A percentile compares a stretch with the other conserved stretches of the same genome.
These are phyloP conservation scores for Elsinoe fawcettii DNA, from an alignment of 2,329 filamentous ascomycete species.

Conservation along the genomic window DNA sequence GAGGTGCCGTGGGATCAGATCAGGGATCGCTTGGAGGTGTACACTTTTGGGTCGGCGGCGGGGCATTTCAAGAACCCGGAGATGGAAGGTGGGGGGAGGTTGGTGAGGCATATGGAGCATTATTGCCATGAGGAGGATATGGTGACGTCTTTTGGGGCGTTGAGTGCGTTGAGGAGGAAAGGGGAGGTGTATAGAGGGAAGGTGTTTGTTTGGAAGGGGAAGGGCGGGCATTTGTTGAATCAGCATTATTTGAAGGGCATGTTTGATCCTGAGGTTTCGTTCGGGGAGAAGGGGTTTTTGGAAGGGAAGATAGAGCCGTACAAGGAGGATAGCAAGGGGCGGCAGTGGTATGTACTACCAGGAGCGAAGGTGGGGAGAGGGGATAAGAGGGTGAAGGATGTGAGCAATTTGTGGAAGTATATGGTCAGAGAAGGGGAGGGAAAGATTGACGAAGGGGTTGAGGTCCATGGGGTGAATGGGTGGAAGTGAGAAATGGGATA, in stretches of 20 bases:
- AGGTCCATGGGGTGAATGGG: background rate
- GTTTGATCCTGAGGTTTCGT: slow-evolving; percentile 35
- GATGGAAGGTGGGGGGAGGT: slow-evolving; percentile 22
- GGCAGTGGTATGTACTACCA: background rate
- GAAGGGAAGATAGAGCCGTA: slow-evolving; percentile 8
- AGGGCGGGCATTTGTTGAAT: slow-evolving; percentile 35
- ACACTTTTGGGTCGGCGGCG: slow-evolving; percentile 69
- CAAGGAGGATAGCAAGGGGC: background rate
- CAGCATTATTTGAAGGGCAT: slow-evolving; percentile 56
- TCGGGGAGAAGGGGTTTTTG: slow-evolving; percentile 3
- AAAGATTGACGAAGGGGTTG: background rate
- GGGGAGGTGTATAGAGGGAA: slow-evolving; percentile 43
- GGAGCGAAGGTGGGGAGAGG: background rate
- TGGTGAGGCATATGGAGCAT: slow-evolving; percentile 68
- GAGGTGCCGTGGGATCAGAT: slow-evolving; percentile 61
- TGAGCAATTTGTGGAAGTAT: slow-evolving; percentile 14
- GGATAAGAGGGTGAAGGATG: slow-evolving; percentile 1
- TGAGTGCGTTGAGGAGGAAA: slow-evolving; percentile 55
- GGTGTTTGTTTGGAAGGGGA: slow-evolving; percentile 38
- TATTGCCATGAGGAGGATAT: slow-evolving; percentile 69
- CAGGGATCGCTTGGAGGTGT: slow-evolving; percentile 58
- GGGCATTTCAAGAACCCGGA: slow-evolving; percentile 67
- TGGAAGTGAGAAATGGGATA: background rate
- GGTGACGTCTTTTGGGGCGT: slow-evolving; percentile 64
- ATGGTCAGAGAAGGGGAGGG: background rate